Evolutionary conservation across 2,329 filamentous ascomycete genomes (phyloP), one percentile per base, ranked within the genome.

Genomic region (Fusarium albidum): DNA sequence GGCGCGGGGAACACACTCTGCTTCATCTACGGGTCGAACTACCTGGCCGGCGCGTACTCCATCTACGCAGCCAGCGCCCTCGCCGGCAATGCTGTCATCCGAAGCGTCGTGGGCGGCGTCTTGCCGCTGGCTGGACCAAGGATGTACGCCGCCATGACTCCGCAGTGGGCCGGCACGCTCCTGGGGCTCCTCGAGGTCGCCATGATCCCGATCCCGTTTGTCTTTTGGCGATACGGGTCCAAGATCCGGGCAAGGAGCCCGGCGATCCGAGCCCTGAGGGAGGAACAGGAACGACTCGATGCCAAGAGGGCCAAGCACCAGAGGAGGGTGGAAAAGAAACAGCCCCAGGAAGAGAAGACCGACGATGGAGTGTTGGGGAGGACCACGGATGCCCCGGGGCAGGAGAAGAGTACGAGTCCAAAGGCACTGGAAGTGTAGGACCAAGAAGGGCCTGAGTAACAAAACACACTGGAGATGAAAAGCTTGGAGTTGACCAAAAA

Each of bases 21-120:
- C 31, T 96, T 96, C 75, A 93, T 96, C 67, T 95, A 96, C 67
- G 84, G 87, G 0, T 84, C 82, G 6, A 95, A 92, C 65, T 96
- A 96, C 69, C 77, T 96, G 4, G 90, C 91, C 0, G 82, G 88
- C 40, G 85, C 86, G 7, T 96, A 96, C 63, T 88, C 88, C 5
- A 89, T 95, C 63, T 96, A 92, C 68, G 87, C 91, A 1, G 91
- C 92, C 1, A 90, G 86, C 3, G 91, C 92, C 0, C 77, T 96
- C 28, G 91, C 91, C 0, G 89, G 90, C 0, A 96, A 95, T 63
- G 84, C 89, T 0, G 88, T 96, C 3, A 79, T 91, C 13, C 79
- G 92, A 28, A 88, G 84, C 50, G 69, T 89, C 7, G 79, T 93
- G 48, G 92, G 91, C n/a, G 92, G 87, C n/a, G 82, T 86, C 0